These are phyloP conservation scores for Dispira simplex DNA, from an alignment of 192 early-diverging fungal species.

Conservation along the genomic window DNA sequence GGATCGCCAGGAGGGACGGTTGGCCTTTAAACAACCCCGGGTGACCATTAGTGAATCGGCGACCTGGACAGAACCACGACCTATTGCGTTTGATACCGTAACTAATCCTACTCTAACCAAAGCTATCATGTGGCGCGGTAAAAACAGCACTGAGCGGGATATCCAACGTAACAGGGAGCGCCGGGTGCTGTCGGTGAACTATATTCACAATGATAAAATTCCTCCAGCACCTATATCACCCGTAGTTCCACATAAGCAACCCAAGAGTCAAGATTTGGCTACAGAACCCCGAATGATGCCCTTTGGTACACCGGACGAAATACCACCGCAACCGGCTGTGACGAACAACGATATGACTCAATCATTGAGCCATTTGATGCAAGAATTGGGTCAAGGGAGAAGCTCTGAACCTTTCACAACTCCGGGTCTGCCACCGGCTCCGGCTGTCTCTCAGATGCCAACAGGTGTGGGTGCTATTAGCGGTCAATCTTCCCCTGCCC, in stretches of 20 bases:
- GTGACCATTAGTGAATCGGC: not conserved
- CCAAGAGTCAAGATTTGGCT: not conserved
- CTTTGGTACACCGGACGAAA: not conserved
- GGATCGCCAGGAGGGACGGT: constrained; percentile 7
- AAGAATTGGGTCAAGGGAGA: not conserved
- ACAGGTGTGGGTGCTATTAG: not conserved
- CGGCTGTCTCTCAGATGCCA: not conserved
- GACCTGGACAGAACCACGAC: not conserved
- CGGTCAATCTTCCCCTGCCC: not conserved
- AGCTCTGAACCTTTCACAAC: not conserved
- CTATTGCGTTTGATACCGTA: not conserved
- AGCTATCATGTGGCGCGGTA: not conserved
- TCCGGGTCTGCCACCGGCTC: not conserved
- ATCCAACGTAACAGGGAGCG: not conserved
- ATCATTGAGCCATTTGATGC: constrained; percentile 3
- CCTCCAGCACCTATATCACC: not conserved
- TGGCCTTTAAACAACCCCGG: constrained; percentile 5
- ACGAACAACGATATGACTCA: not conserved
- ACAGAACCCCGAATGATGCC: not conserved
- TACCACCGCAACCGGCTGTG: not conserved
- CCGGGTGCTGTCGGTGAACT: not conserved
- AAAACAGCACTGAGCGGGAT: constrained; percentile 5
- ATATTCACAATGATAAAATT: not conserved
- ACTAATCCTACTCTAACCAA: no score
- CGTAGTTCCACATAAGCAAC: not conserved